A percentile compares a stretch with the other conserved stretches of the same genome.
Evolutionary conservation across 2,329 filamentous ascomycete species (phyloP).

Genomic region (Alternaria postmessia): DNA sequence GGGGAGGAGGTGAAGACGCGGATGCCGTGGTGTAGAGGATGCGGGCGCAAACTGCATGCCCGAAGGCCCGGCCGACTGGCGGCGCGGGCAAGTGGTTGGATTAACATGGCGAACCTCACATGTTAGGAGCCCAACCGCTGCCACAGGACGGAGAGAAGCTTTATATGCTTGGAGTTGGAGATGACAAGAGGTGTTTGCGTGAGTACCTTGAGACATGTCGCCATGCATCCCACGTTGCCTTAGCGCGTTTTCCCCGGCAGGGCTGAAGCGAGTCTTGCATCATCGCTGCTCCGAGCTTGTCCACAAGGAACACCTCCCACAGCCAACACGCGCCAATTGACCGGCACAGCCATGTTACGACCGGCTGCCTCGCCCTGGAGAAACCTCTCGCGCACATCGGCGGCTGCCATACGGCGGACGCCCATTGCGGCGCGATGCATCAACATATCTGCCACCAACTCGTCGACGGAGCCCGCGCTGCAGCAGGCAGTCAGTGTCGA

Average conservation of each 20-base stretch:
- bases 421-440: slow-evolving; percentile 48
- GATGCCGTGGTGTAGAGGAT: slow-evolving; percentile 29
- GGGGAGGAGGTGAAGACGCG: slow-evolving; percentile 57
- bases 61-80: slow-evolving; percentile 40
- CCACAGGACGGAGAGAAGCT: not conserved
- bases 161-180: slow-evolving; percentile 1
- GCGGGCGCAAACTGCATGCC: slow-evolving; percentile 27
- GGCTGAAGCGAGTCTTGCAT: slow-evolving; percentile 25
- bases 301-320: slow-evolving; percentile 2
- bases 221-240: slow-evolving; percentile 10
- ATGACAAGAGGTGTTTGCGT: not conserved
- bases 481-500: slow-evolving; percentile 40
- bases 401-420: slow-evolving; percentile 18
- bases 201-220: slow-evolving; percentile 8
- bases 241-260: slow-evolving; percentile 12
- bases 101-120: slow-evolving; percentile 44
- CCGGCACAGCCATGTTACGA: slow-evolving; percentile 42
- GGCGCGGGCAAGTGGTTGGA: slow-evolving; percentile 47
- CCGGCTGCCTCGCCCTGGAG: slow-evolving; percentile 42
- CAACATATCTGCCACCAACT: slow-evolving; percentile 57
- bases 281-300: slow-evolving; percentile 10
- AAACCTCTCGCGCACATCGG: slow-evolving; percentile 25
- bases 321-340: slow-evolving; percentile 30
- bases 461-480: slow-evolving; percentile 51
- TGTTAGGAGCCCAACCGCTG: slow-evolving; percentile 20